phyloP scores from a whole-genome alignment of 108 stramenopile species.

The Aurantiochytrium sp. region DNA sequence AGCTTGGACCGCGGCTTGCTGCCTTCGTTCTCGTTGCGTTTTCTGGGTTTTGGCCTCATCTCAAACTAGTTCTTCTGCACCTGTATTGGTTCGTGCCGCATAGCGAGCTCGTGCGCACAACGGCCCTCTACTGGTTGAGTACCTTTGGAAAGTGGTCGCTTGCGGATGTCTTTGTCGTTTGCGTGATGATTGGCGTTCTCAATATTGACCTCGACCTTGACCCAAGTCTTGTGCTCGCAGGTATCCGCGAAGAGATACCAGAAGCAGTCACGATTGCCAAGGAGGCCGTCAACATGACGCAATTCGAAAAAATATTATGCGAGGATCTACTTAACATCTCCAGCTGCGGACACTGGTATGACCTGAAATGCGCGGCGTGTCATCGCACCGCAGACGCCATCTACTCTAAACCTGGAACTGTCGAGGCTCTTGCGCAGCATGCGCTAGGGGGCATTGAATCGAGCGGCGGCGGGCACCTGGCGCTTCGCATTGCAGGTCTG shows the following conservation, averaged over 20 bases:
- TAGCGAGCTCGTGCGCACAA: conserved; percentile 39
- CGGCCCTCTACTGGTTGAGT: conserved; percentile 51
- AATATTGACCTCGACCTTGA: conserved; percentile 66
- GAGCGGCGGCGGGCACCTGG: conserved; percentile 58
- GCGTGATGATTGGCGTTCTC: conserved; percentile 72
- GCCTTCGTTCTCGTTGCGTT: conserved; percentile 60
- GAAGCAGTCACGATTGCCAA: conserved; percentile 37
- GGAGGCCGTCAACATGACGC: conserved; percentile 30
- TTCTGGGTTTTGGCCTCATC: conserved; percentile 71
- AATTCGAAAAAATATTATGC: conserved; percentile 36
- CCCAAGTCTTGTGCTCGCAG: conserved; percentile 52
- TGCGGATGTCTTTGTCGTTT: conserved; percentile 70
- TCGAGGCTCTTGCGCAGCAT: conserved; percentile 38
- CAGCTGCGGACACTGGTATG: conserved; percentile 37
- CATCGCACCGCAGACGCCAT: conserved; percentile 42
- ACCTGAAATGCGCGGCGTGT: conserved; percentile 52
- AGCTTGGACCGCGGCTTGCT: conserved; percentile 47
- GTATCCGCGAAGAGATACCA: conserved; percentile 57
- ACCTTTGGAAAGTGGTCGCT: conserved; percentile 70
- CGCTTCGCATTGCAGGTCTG: conserved; percentile 61
- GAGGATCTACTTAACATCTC: conserved; percentile 38
- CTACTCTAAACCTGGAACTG: conserved; percentile 55
- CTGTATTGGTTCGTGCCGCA: conserved; percentile 52
- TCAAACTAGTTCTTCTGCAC: conserved; percentile 59
- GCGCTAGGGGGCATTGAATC: conserved; percentile 54